phyloP scores from a whole-genome alignment of 768 basidiomycete species.

The Tricholoma hemisulphureum region DNA sequence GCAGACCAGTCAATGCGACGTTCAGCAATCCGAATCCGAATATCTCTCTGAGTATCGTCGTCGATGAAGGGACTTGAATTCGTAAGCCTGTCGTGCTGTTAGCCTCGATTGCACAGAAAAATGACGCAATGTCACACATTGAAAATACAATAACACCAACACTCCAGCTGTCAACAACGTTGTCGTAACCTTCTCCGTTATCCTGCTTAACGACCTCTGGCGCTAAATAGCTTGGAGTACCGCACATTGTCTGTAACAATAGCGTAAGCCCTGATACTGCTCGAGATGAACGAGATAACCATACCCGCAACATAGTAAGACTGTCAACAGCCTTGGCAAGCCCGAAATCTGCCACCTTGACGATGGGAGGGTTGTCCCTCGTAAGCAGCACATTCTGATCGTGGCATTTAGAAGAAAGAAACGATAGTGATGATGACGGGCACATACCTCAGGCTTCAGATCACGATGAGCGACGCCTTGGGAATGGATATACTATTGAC shows the following conservation, averaged over 20 bases:
- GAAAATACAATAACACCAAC: slow-evolving; percentile 92
- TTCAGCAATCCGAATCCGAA: slow-evolving; percentile 57
- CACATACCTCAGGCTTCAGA: slow-evolving; percentile 76
- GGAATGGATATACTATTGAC: slow-evolving; percentile 58
- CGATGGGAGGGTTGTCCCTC: slow-evolving; percentile 56
- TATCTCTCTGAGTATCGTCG: slow-evolving; percentile 55
- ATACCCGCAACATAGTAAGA: slow-evolving; percentile 70
- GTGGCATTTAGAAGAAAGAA: background rate
- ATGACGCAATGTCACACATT: slow-evolving; percentile 49
- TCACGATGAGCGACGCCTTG: slow-evolving; percentile 89
- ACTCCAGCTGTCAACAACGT: slow-evolving; percentile 94
- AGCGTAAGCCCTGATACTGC: background rate
- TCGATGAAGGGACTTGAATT: slow-evolving; percentile 81
- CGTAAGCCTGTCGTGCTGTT: slow-evolving; percentile 55
- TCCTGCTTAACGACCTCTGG: slow-evolving; percentile 83
- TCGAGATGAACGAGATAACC: slow-evolving; percentile 18
- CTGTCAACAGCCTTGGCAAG: slow-evolving; percentile 89
- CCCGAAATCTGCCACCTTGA: slow-evolving; percentile 96
- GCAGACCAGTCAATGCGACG: slow-evolving; percentile 63
- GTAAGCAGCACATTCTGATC: slow-evolving; percentile 82
- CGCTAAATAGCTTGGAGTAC: slow-evolving; percentile 92
- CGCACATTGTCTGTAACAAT: slow-evolving; percentile 81
- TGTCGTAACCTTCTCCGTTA: slow-evolving; percentile 72
- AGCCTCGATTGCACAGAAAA: background rate
- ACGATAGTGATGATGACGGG: slow-evolving; percentile 14